These are phyloP conservation scores for Rhizopus delemar DNA, from an alignment of 371 early-diverging fungal species.

Conservation along the genomic window DNA sequence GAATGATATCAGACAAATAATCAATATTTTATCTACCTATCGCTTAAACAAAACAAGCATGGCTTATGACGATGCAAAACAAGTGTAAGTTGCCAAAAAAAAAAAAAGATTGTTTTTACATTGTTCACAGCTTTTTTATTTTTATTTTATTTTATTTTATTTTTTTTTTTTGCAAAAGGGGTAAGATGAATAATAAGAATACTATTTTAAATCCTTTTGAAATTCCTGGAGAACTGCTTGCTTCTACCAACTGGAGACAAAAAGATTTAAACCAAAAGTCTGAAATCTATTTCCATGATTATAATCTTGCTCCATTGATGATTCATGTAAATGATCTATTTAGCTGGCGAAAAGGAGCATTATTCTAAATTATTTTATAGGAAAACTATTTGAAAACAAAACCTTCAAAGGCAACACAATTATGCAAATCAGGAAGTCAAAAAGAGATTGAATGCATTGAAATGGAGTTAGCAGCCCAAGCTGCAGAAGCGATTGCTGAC, in stretches of 20 bases:
- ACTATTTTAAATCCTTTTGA: slow-evolving; percentile 85
- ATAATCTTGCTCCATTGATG: slow-evolving; percentile 88
- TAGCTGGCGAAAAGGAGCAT: background rate
- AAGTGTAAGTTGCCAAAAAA: slow-evolving; percentile 49
- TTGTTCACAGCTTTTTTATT: no score
- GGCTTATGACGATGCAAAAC: slow-evolving; percentile 82
- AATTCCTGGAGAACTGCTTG: slow-evolving; percentile 72
- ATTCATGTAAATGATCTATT: slow-evolving; percentile 15
- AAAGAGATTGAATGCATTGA: slow-evolving; percentile 27
- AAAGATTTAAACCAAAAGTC: slow-evolving; percentile 74
- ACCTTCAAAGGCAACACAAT: slow-evolving; percentile 26
- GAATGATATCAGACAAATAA: slow-evolving; percentile 98
- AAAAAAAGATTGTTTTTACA: background rate
- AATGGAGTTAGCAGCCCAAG: slow-evolving; percentile 70
- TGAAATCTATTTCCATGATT: slow-evolving; percentile 96
- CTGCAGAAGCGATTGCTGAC: slow-evolving; percentile 90
- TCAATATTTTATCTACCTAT: slow-evolving; percentile 93
- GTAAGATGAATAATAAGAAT: slow-evolving; percentile 76
- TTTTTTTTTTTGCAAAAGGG: slow-evolving; percentile 26
- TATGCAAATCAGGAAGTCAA: slow-evolving; percentile 14
- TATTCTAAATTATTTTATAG: slow-evolving; percentile 23
- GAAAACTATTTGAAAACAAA: slow-evolving; percentile 50
- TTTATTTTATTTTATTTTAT: background rate
- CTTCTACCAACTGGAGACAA: slow-evolving; percentile 48
- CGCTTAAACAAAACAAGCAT: slow-evolving; percentile 66